Conservation (phyloP, 2,329 filamentous ascomycete genomes). For the Colletotrichum gigasporum region DNA sequence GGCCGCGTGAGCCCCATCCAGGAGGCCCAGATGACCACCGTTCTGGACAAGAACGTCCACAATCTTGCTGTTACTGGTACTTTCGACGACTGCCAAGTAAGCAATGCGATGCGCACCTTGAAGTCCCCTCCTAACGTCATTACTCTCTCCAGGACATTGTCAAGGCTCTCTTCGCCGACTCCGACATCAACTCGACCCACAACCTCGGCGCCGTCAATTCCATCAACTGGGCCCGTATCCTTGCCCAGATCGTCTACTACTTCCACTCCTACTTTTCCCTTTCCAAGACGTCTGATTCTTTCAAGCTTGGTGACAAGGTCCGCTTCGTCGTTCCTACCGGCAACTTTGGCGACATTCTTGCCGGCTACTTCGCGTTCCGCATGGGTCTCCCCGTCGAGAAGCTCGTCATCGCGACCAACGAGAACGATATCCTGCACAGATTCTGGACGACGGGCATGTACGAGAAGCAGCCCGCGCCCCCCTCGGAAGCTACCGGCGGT, state of each 20-base stretch:
- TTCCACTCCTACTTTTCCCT: constrained; percentile 94
- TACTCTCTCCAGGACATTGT: constrained; percentile 76
- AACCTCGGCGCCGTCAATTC: constrained; percentile 95
- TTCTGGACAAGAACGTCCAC: constrained; percentile 90
- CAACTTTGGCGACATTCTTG: constrained; percentile 95
- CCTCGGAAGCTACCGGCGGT: constrained; percentile 67
- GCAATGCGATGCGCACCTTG: constrained; percentile 3
- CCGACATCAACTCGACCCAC: constrained; percentile 81
- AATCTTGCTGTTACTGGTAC: constrained; percentile 90
- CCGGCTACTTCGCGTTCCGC: constrained; percentile 89
- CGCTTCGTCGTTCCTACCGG: constrained; percentile 93
- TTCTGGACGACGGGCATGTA: constrained; percentile 94
- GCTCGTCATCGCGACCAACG: constrained; percentile 92
- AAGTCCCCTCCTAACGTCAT: background rate
- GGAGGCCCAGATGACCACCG: constrained; percentile 97
- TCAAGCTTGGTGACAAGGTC: constrained; percentile 73
- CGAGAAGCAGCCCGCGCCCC: constrained; percentile 79
- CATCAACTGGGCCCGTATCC: constrained; percentile 95
- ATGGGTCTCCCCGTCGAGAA: constrained; percentile 92
- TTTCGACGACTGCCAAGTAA: constrained; percentile 93
- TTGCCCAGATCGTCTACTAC: constrained; percentile 98
- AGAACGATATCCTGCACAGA: constrained; percentile 95
- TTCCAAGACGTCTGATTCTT: constrained; percentile 63
- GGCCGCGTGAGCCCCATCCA: constrained; percentile 92
- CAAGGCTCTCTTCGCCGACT: constrained; percentile 90